Evolutionary conservation across 768 basidiomycete species (phyloP).

Genomic region (Cystofilobasidium ferigula): DNA sequence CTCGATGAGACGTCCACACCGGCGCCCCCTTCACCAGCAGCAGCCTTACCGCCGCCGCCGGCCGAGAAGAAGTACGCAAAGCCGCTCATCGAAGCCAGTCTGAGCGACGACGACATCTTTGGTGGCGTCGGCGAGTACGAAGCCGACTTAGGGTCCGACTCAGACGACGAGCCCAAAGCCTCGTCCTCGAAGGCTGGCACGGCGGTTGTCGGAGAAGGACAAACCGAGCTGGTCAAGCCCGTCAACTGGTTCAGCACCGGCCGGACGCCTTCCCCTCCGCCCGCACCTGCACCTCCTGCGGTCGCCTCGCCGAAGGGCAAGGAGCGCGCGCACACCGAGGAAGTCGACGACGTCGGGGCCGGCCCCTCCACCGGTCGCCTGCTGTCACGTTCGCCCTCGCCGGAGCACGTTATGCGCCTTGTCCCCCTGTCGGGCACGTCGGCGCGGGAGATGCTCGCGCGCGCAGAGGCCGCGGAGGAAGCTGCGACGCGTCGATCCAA

Average conservation of each 20-base stretch:
- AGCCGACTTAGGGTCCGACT: constrained; percentile 6
- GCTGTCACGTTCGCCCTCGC: constrained; percentile 13
- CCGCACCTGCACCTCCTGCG: background rate
- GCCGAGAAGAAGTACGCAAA: constrained; percentile 18
- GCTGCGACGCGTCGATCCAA: constrained; percentile 58
- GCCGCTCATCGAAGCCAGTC: constrained; percentile 9
- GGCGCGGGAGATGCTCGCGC: constrained; percentile 64
- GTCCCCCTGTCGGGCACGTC: constrained; percentile 14
- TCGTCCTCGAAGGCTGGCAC: background rate
- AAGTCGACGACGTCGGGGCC: background rate
- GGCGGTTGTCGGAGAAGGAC: background rate
- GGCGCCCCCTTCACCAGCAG: background rate
- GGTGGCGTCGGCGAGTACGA: constrained; percentile 26
- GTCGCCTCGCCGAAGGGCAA: background rate
- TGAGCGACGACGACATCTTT: constrained; percentile 24
- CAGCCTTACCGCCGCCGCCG: constrained; percentile 2
- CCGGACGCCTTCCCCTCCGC: constrained; percentile 8
- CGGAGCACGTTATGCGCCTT: background rate
- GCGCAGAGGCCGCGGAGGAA: constrained; percentile 57
- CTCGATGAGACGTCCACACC: background rate
- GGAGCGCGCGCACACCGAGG: background rate
- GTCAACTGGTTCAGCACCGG: constrained; percentile 19
- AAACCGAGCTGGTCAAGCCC: background rate
- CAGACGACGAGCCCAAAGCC: constrained; percentile 6
- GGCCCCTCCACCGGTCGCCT: background rate